Conservation (phyloP, 768 basidiomycete species). For the Suillus brevipes region DNA sequence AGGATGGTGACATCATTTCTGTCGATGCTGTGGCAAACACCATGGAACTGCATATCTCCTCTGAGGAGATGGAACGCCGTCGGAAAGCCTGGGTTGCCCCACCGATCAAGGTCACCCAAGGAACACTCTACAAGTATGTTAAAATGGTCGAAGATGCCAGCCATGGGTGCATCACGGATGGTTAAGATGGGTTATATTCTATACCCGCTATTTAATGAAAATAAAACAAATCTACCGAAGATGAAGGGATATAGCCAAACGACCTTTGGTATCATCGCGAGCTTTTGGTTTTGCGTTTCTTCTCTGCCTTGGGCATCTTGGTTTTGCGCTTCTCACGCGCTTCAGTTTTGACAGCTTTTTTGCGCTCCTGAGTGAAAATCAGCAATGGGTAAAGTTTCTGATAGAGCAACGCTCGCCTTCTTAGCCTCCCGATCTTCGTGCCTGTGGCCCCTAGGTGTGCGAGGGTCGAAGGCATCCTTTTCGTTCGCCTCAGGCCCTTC, state of each 20-base stretch:
- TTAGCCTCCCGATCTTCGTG: slow-evolving; percentile 91
- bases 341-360: slow-evolving; percentile 85
- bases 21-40: slow-evolving; percentile 89
- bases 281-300: slow-evolving; percentile 79
- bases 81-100: slow-evolving; percentile 78
- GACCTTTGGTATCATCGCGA: slow-evolving; percentile 22
- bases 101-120: slow-evolving; percentile 79
- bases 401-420: slow-evolving; percentile 54
- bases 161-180: slow-evolving; percentile 89
- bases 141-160: slow-evolving; percentile 89
- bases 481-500: slow-evolving; percentile 30
- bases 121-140: slow-evolving; percentile 87
- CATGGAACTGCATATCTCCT: slow-evolving; percentile 73
- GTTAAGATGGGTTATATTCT: slow-evolving; percentile 38
- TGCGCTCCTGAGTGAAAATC: slow-evolving; percentile 67
- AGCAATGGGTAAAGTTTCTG: slow-evolving; percentile 11
- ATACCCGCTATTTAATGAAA: slow-evolving; percentile 2
- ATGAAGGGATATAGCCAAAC: slow-evolving; percentile 13
- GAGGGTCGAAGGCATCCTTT: slow-evolving; percentile 37
- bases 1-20: slow-evolving; percentile 83
- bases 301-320: slow-evolving; percentile 96
- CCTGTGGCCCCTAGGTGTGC: slow-evolving; percentile 80
- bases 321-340: slow-evolving; percentile 84
- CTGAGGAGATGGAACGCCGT: slow-evolving; percentile 76
- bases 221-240: slow-evolving; percentile 8